Evolutionary conservation across 805 yeast genomes (phyloP).

Genomic region (Isabelozyma pseudorhagii): DNA sequence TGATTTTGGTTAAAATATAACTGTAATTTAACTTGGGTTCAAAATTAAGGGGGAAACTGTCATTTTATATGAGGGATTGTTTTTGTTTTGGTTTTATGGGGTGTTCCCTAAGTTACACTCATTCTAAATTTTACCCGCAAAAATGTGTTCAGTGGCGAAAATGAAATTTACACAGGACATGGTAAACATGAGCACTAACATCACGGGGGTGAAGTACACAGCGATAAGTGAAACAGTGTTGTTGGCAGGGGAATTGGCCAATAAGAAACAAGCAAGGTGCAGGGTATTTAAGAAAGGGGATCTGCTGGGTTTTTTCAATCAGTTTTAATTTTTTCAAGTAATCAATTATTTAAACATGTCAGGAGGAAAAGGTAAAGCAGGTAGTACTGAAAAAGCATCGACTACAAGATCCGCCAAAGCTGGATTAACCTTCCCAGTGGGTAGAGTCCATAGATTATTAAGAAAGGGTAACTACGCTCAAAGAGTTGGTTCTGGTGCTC

Average conservation of each 20-base stretch:
- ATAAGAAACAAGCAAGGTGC: not conserved
- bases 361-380: constrained; percentile 44
- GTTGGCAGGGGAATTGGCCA: not conserved
- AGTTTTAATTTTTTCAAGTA: not conserved
- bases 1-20: not conserved
- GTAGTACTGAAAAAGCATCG: constrained; percentile 46
- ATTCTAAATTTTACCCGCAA: not conserved
- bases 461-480: constrained; percentile 51
- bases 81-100: not conserved
- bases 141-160: not conserved
- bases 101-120: not conserved
- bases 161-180: not conserved
- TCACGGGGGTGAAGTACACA: not conserved
- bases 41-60: not conserved
- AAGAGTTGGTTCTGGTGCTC: constrained; percentile 53
- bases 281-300: not conserved
- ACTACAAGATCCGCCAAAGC: constrained; percentile 50
- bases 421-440: constrained; percentile 50
- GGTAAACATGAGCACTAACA: not conserved
- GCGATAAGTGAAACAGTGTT: not conserved
- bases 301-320: not conserved
- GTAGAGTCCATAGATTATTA: constrained; percentile 50
- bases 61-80: not conserved
- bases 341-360: constrained; percentile 13
- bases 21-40: not conserved